Evolutionary conservation across 768 basidiomycete species (phyloP).

Genomic region (Mycena capillaripes): DNA sequence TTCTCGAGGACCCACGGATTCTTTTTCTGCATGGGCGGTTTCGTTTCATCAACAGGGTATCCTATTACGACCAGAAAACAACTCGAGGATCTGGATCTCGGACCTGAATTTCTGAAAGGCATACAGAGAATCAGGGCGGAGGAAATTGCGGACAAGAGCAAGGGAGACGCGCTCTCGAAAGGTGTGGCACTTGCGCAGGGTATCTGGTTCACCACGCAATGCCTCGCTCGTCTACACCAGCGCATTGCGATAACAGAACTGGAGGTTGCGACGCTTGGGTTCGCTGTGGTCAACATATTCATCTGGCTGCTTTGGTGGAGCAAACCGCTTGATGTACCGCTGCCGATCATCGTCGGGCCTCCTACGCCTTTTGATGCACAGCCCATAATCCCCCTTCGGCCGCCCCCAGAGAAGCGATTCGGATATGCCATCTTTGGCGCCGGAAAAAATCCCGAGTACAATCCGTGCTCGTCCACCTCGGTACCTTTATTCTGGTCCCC

Average conservation of each 20-base stretch:
- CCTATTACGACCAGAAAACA: constrained; percentile 31
- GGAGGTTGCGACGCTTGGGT: constrained; percentile 52
- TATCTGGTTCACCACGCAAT: constrained; percentile 52
- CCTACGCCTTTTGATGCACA: background rate
- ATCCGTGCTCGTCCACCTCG: background rate
- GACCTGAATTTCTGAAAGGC: background rate
- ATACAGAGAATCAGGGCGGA: constrained; percentile 16
- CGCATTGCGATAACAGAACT: constrained; percentile 49
- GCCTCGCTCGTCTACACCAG: constrained; percentile 41
- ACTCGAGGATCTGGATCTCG: constrained; percentile 16
- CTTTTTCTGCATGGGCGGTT: constrained; percentile 48
- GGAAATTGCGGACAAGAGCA: too few species aligned
- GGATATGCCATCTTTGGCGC: background rate
- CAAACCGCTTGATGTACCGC: constrained; percentile 52
- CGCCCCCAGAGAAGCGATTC: background rate
- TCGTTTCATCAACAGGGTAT: constrained; percentile 25
- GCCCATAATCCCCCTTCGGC: background rate
- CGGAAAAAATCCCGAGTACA: background rate
- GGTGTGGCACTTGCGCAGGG: constrained; percentile 49
- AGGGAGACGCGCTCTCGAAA: constrained; percentile 51
- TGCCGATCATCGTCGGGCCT: constrained; percentile 34
- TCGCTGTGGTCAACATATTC: constrained; percentile 47
- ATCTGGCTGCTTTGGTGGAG: constrained; percentile 55
- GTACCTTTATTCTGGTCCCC: constrained; percentile 2
- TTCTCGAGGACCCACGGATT: constrained; percentile 37